A percentile compares a stretch with the other conserved stretches of the same genome.
Evolutionary conservation across 2,329 filamentous ascomycete species (phyloP).

Genomic region (Bipolaris bicolor): DNA sequence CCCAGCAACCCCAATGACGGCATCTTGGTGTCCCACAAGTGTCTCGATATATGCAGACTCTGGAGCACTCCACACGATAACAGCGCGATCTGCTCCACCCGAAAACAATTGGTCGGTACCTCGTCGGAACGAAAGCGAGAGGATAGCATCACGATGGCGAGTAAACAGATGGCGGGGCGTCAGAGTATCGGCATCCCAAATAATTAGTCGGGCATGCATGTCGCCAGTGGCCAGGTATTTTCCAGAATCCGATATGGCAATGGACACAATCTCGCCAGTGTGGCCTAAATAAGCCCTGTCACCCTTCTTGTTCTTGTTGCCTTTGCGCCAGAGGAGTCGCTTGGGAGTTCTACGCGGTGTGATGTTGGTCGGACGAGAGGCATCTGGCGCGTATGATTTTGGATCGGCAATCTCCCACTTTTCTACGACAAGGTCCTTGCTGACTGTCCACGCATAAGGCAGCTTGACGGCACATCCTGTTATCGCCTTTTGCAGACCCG

Average conservation of each 20-base stretch:
- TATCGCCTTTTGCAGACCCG: conserved; percentile 76
- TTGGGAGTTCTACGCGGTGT: conserved; percentile 68
- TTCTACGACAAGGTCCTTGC: conserved; percentile 81
- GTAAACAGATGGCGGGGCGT: conserved; percentile 81
- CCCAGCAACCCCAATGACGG: conserved; percentile 77
- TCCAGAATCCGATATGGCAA: conserved; percentile 87
- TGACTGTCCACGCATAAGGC: conserved; percentile 85
- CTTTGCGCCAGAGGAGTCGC: conserved; percentile 68
- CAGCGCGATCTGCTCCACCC: conserved; percentile 85
- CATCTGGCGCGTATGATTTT: conserved; percentile 31
- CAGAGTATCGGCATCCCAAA: conserved; percentile 84
- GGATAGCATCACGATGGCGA: conserved; percentile 90
- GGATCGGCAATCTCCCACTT: conserved; percentile 84
- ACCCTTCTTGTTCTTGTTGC: conserved; percentile 63
- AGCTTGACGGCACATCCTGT: conserved; percentile 80
- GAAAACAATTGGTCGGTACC: conserved; percentile 92
- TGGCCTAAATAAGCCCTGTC: conserved; percentile 73
- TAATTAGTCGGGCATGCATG: conserved; percentile 79
- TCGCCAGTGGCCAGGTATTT: conserved; percentile 92
- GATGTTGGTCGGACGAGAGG: conserved; percentile 40
- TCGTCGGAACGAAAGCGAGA: conserved; percentile 81
- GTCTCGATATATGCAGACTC: conserved; percentile 95
- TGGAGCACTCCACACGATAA: conserved; percentile 94
- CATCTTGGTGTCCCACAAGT: conserved; percentile 93
- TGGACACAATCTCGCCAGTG: conserved; percentile 76